These are phyloP conservation scores for Anisogramma anomala DNA, from an alignment of 2,329 filamentous ascomycete species.

Conservation along the genomic window DNA sequence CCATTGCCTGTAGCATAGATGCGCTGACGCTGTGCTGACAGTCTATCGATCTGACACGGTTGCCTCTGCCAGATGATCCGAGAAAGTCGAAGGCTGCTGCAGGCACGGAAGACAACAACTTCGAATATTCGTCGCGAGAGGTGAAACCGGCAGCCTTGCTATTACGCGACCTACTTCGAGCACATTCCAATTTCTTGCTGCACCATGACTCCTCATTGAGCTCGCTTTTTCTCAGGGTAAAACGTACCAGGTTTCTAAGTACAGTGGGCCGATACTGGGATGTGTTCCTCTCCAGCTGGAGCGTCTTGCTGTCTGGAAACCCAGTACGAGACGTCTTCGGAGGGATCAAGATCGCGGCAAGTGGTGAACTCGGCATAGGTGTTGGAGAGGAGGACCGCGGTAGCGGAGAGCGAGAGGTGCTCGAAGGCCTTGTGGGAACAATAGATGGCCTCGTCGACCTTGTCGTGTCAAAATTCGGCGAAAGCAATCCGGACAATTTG, in stretches of 20 bases:
- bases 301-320: slow-evolving; percentile 81
- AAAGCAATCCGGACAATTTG: slow-evolving; percentile 23
- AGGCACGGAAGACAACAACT: slow-evolving; percentile 25
- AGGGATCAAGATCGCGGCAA: slow-evolving; percentile 77
- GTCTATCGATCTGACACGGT: slow-evolving; percentile 71
- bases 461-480: slow-evolving; percentile 74
- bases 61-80: slow-evolving; percentile 47
- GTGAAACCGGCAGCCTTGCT: slow-evolving; percentile 72
- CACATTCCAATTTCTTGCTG: slow-evolving; percentile 73
- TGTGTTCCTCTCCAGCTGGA: slow-evolving; percentile 60
- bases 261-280: slow-evolving; percentile 76
- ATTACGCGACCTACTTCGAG: slow-evolving; percentile 67
- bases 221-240: slow-evolving; percentile 53
- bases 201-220: slow-evolving; percentile 72
- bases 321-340: slow-evolving; percentile 69
- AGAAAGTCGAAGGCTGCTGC: slow-evolving; percentile 19
- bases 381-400: slow-evolving; percentile 94
- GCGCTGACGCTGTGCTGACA: slow-evolving; percentile 23
- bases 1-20: too few species aligned
- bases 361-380: slow-evolving; percentile 83
- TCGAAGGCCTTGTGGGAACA: slow-evolving; percentile 73
- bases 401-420: slow-evolving; percentile 82
- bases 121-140: slow-evolving; percentile 83
- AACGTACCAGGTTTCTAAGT: slow-evolving; percentile 57
- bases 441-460: slow-evolving; percentile 81